Evolutionary conservation across 805 yeast species (phyloP), one percentile per base, ranked within the genome.

Genomic region (Yarrowia sp.): DNA sequence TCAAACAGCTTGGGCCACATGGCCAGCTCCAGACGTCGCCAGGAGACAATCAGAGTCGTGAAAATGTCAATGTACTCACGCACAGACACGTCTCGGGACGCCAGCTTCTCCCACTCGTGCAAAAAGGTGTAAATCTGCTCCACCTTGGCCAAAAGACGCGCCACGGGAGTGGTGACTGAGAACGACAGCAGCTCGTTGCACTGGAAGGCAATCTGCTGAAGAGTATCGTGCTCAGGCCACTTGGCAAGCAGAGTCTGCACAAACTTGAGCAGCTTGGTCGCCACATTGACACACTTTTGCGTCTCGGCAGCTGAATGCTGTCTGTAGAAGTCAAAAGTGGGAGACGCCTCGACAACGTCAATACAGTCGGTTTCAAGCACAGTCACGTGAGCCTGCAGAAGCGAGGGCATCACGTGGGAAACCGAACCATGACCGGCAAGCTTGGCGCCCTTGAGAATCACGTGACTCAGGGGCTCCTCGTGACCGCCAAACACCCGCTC

Each of bases 191-290:
- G 84, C 74, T 93, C 98, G 15, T 81, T 77, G 70, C 90, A 84
- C 9, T 88, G 86, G 69, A 88, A 79, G 44, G 80, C 76, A 56
- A 94, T 81, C 20, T 89, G 91, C 68, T 83, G 87, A 63, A 95
- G 78, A 0, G 97, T 92, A 0, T 95, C 95, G 80, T 96, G 97
- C 73, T 96, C 99, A 0, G 98, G 98, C 97, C 97, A 95, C 73
- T 87, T 86, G 33, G 77, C 77, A 13, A 89, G 76, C 13, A 91
- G 76, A 4, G 77, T 78, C 9, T 75, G 70, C 3, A 86, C 85
- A 1, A 85, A 75, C 3, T 80, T 77, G 73, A 82, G 79, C 3
- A 88, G 74, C 6, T 74, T 79, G 39, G 80, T 78, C 12, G 86
- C 78, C 0, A 88, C 73, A 1, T 72, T 74, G 52, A 87, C 84